Percentiles rank a stretch among this genome's conserved stretches.
phyloP scores from a whole-genome alignment of 768 basidiomycete genomes.

The Naematelia aurantialba region DNA sequence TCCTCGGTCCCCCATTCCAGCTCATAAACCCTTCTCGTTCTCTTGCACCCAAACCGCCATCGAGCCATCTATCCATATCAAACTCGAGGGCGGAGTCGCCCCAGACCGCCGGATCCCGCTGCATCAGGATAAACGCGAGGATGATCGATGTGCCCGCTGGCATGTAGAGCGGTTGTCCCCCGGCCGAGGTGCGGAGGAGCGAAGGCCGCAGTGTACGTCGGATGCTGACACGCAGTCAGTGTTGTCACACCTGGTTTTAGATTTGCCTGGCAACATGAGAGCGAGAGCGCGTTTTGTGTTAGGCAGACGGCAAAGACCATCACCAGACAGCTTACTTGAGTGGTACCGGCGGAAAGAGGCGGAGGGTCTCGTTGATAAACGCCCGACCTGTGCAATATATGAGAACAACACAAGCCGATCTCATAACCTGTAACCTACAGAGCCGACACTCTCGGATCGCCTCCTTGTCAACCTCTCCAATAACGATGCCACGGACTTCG shows the following conservation, averaged over 20 bases:
- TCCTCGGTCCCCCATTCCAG: slow-evolving; percentile 43
- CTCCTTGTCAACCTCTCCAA: slow-evolving; percentile 58
- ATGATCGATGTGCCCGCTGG: slow-evolving; percentile 54
- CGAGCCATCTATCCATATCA: slow-evolving; percentile 68
- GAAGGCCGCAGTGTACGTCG: slow-evolving; percentile 32
- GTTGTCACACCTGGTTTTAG: background rate
- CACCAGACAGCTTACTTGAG: slow-evolving; percentile 59
- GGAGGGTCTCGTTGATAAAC: slow-evolving; percentile 74
- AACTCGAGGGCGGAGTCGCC: slow-evolving; percentile 73
- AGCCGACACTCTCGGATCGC: slow-evolving; percentile 53
- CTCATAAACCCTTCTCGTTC: slow-evolving; percentile 26
- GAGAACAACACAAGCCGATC: background rate
- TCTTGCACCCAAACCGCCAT: slow-evolving; percentile 2
- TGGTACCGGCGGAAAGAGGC: slow-evolving; percentile 75
- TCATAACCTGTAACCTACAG: background rate
- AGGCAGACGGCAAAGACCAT: too few relatives aligned
- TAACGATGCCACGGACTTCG: slow-evolving; percentile 54
- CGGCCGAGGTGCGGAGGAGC: slow-evolving; percentile 32
- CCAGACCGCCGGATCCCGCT: slow-evolving; percentile 67
- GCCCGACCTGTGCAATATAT: slow-evolving; percentile 19
- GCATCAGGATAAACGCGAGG: slow-evolving; percentile 62
- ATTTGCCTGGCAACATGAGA: background rate
- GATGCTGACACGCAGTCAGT: slow-evolving; percentile 24
- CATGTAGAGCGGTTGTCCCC: slow-evolving; percentile 36
- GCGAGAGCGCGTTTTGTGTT: too few relatives aligned